Base-by-base conservation (phyloP, 2,329 filamentous ascomycete genomes). In the Nemania sp. region DNA sequence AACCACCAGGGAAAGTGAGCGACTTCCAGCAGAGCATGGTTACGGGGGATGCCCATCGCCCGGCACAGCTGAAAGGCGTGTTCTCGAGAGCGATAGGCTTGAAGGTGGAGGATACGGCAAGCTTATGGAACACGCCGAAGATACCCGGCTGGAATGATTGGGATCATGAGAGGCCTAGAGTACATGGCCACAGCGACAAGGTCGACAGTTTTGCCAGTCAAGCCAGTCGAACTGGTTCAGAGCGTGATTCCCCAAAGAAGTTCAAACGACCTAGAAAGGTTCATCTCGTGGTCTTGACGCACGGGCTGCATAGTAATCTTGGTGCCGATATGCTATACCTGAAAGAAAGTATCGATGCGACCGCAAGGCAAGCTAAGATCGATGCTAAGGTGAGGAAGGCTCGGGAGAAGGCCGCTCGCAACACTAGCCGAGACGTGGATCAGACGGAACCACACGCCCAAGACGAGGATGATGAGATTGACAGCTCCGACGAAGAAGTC, bases 291-390 rank as follows among this genome's bases (percentile, higher is more conserved):
- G 82, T 99, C 35, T 78, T 99, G 51, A 98, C 95, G 0, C 95
- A 99, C 77, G 95, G 95, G 0, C 76, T 99, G 65, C 95, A 99
- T 75, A 97, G 94, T 76, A 99, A 99, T 74, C 82, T 97, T 12
- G 92, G 95, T 5, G 90, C 92, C 20, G 95, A 99, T 74, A 97
- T 99, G 95, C 81, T 99, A 18, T 99, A 91, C 73, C 78, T 99
- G 74, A 99, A 99, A 73, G 95, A 99, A 76, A 96, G 92, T 75
- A 98, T 99, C 64, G 95, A 99, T 77, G 87, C 87, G 29, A 88
- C 91, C 2, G 89, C 89, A 3, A 88, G 81, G 68, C 87, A 94
- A 72, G 89, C 91, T 29, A 88, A 88, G 68, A 78, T 86, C 51
- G 88, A 91, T 74, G 86, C 87, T 39, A 88, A 83, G 72, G 81